phyloP scores from a whole-genome alignment of 208 protist genomes.

The Trypanosoma conorhini region DNA sequence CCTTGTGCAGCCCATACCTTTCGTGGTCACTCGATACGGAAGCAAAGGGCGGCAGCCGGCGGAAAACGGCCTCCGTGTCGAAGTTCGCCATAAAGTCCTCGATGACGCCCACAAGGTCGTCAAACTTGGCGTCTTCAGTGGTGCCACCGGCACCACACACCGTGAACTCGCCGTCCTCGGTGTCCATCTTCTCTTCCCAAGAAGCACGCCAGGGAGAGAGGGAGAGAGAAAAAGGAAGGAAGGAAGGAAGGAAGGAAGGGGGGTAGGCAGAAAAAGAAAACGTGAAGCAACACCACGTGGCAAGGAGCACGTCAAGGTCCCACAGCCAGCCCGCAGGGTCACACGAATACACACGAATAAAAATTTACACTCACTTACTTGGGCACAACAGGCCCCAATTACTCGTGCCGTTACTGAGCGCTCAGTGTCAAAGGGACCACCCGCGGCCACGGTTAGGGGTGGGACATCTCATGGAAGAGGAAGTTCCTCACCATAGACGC shows the following conservation, averaged over 20 bases:
- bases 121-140: constrained; percentile 65
- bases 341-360: not conserved
- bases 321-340: not conserved
- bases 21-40: constrained; percentile 59
- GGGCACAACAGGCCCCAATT: not conserved
- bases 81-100: constrained; percentile 88
- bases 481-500: constrained; percentile 10
- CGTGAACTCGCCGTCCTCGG: constrained; percentile 76
- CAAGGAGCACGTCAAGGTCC: not conserved
- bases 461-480: not conserved
- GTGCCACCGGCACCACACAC: constrained; percentile 58
- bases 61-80: constrained; percentile 43
- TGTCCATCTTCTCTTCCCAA: constrained; percentile 48
- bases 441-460: not conserved
- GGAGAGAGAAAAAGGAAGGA: not conserved
- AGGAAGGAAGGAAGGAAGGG: not conserved
- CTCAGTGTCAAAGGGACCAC: not conserved
- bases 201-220: not conserved
- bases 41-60: constrained; percentile 42
- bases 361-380: not conserved
- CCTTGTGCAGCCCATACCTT: constrained; percentile 52
- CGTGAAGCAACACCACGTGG: not conserved
- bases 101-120: constrained; percentile 73
- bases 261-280: not conserved
- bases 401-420: not conserved